Base-by-base conservation (phyloP, 805 yeast genomes). In the Scheffersomyces spartinae region DNA sequence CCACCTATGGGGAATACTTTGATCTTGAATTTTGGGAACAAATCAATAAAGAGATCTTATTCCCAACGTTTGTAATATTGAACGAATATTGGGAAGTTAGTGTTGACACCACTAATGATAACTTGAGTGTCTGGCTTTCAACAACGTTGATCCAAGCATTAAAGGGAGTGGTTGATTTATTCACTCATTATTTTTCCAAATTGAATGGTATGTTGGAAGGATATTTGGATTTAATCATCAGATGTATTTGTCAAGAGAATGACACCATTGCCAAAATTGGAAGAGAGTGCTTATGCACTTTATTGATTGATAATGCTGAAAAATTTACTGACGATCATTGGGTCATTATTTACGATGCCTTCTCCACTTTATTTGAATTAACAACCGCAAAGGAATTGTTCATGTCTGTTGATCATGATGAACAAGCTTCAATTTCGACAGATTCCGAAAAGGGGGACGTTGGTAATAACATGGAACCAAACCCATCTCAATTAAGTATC, bases 251-350 rank as follows among this genome's bases (percentile, higher is more conserved):
- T 40, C 98, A 91, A 50, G 95, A 86, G 40, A 88, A 91, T 47
- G 98, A 91, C 43, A 86, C 97, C 0, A 85, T 93, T 40, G 93
- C 96, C 0, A 68, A 94, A 40, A 88, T 88, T 36, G 99, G 98
- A 17, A 70, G 93, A 42, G 72, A 88, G 6, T 86, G 98, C 47
- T 63, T 91, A 31, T 78, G 80, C 38, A 80, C 76, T 36, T 61
- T 91, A 33, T 66, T 91, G 30, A 53, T 75, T n/a, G 79, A 79
- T 35, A 93, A 91, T 45, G 69, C 75, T 36, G 39, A 51, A 6
- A 73, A 71, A 40, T 83, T 91, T 43, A 47, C 52, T 12, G 62
- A 55, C 7, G 54, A 54, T 5, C 88, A 93, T 39, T 91, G 99
- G 99, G 55, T 54, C 7, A 58, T 71, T 42, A 60, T 86, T 11